Evolutionary conservation across 2,329 filamentous ascomycete species (phyloP), one percentile per base, ranked within the genome.

Genomic region (Pestalotiopsis sp.): DNA sequence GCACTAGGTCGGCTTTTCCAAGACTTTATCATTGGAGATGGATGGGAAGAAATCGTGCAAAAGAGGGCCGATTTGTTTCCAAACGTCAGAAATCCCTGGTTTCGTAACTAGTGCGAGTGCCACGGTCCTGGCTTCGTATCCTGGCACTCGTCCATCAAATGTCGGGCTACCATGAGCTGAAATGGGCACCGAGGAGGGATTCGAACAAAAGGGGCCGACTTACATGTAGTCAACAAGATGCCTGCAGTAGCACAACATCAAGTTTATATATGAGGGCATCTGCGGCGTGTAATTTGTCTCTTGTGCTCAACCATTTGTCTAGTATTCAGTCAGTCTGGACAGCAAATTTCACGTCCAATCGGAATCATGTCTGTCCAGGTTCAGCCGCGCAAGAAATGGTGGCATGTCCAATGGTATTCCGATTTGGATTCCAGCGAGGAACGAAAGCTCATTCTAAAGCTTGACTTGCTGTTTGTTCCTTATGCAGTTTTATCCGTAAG

Each of bases 381-480:
- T 23, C 65, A 60, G 25, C 52, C 36, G 4, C 65, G 57, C 4
- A 66, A 65, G 52, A 78, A 78, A 69, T 81, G 80, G 80, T 81
- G 78, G 67, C 74, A 81, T 56, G 74, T 81, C 68, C 79, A 84
- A 68, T 87, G 85, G 85, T 87, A 83, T 73, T 76, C 84, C 2
- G 77, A 82, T 20, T 7, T 52, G 17, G 87, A 89, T 69, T 85
- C 81, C 0, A 78, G 78, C 0, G 82, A 84, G 67, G 86, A 89
- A 70, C 79, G 84, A 56, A 82, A 80, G 69, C 78, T 89, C 3
- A 85, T 90, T 45, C 66, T 83, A 27, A 89, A 89, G 73, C 81
- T 90, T 13, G 87, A 90, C 69, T 75, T 86, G 0, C 75, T 89
- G 2, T 85, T 89, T 45, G 83, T 90, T 0, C 86, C 86, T 0